These are phyloP conservation scores for Kurtzmaniella quercitrusa DNA, from an alignment of 1,139 yeast genomes.

Conservation along the genomic window DNA sequence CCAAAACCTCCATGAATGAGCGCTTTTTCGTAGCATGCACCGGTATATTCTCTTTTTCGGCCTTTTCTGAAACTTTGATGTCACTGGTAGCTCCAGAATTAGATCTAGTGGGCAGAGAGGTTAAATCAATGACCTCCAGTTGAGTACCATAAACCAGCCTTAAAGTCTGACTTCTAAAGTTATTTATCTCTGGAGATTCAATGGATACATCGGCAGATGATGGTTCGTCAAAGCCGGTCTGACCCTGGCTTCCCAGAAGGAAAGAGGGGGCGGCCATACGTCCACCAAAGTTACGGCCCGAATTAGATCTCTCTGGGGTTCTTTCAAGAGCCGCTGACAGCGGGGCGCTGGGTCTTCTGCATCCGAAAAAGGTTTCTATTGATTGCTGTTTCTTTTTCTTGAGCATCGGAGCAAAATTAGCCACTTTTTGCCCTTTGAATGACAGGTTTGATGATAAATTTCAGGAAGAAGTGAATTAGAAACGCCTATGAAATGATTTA, in stretches of 20 bases:
- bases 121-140: conserved; percentile 11
- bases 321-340: neutral
- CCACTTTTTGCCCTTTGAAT: neutral
- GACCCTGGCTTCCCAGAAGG: conserved; percentile 1
- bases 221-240: conserved; percentile 24
- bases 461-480: neutral
- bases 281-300: neutral
- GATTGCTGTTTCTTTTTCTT: conserved; percentile 1
- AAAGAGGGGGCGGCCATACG: neutral
- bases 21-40: neutral
- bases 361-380: neutral
- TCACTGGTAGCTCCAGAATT: neutral
- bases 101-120: conserved; percentile 6
- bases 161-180: conserved; percentile 22
- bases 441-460: neutral
- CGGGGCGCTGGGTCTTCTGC: neutral
- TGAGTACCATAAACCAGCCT: conserved; percentile 3
- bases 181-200: conserved; percentile 27
- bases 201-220: conserved; percentile 24
- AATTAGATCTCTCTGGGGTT: conserved; percentile 17
- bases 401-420: neutral
- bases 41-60: neutral
- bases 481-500: neutral
- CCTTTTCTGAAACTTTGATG: neutral
- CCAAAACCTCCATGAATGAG: neutral